Percentiles rank a stretch among this genome's conserved stretches.
Evolutionary conservation across 306 rosid genomes (phyloP).

Genomic region (Inga leiocalycina): DNA sequence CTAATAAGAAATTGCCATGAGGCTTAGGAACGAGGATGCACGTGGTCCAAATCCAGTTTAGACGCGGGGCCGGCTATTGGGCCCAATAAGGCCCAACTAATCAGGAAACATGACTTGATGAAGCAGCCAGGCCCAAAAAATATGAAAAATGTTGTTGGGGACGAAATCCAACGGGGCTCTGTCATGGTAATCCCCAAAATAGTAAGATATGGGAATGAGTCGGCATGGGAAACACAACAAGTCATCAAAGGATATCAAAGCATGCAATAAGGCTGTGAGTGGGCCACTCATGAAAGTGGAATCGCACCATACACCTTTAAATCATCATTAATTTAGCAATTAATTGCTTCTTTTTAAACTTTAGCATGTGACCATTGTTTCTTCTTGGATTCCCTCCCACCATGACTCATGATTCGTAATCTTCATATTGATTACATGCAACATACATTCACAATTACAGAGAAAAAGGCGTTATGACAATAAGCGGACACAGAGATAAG

Average conservation of each 20-base stretch:
- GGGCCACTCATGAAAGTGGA: neutral
- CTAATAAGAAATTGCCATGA: too few species aligned
- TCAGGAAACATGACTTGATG: too few species aligned
- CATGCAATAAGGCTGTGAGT: neutral
- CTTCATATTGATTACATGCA: neutral
- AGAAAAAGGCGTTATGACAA: too few species aligned
- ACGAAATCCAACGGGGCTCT: slow-evolving; percentile 33
- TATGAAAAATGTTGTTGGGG: neutral
- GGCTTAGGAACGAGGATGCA: too few species aligned
- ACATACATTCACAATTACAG: neutral
- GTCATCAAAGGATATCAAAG: neutral
- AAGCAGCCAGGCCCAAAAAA: too few species aligned
- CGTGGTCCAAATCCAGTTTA: too few species aligned
- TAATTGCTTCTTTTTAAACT: neutral
- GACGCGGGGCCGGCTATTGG: too few species aligned
- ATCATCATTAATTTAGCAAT: neutral
- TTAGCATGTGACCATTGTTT: neutral
- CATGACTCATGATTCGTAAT: too few species aligned
- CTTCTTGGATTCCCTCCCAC: neutral
- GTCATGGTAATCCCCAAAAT: too few species aligned
- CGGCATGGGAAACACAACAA: neutral
- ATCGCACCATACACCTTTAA: neutral
- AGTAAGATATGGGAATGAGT: neutral
- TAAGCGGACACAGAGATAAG: too few species aligned
- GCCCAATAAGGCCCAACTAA: too few species aligned